phyloP scores from a whole-genome alignment of 257 asterid species.

The Solanum neorickii region DNA sequence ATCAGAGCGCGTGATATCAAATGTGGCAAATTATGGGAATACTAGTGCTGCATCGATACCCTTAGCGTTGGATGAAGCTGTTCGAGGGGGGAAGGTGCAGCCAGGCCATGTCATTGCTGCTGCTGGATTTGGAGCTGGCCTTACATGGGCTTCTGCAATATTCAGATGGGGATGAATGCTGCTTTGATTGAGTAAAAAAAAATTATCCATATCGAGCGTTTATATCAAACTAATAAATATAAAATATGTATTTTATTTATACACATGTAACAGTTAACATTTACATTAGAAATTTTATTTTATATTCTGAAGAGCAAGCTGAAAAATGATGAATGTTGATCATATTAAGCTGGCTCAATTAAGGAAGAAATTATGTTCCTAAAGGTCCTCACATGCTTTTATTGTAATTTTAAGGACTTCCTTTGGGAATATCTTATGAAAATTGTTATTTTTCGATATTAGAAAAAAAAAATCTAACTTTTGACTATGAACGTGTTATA shows the following conservation, averaged over 20 bases:
- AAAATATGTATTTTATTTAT: background rate
- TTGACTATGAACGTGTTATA: background rate
- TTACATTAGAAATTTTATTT: background rate
- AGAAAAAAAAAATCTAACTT: background rate
- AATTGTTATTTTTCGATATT: background rate
- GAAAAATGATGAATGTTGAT: background rate
- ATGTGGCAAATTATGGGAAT: constrained; percentile 78
- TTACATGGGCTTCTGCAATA: constrained; percentile 88
- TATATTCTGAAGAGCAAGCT: background rate
- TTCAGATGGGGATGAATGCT: constrained; percentile 63
- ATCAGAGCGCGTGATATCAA: constrained; percentile 68
- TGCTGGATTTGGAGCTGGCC: constrained; percentile 97
- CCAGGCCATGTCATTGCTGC: constrained; percentile 73
- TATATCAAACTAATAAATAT: background rate
- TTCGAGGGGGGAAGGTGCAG: constrained; percentile 64
- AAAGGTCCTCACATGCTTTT: background rate
- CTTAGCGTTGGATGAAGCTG: constrained; percentile 84
- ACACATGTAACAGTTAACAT: background rate
- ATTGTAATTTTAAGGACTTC: background rate
- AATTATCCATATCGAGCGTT: background rate
- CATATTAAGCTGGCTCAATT: background rate
- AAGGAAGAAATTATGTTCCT: background rate
- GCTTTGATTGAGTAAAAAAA: background rate
- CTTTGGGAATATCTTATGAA: background rate
- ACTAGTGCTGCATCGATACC: constrained; percentile 94